These are phyloP conservation scores for Schizosaccharomyces pombe DNA, from an alignment of 805 yeast genomes.

Conservation along the genomic window ASM294v3 CU329670.1:4038001-4038500, in stretches of 20 bases:
- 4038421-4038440: constrained; percentile 68
- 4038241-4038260: constrained; percentile 31
- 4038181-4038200: constrained; percentile 15
- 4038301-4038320: constrained; percentile 49
- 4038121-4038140: background rate
- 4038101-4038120: background rate
- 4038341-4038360: constrained; percentile 14
- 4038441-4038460: constrained; percentile 42
- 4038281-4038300: constrained; percentile 55
- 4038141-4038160: constrained; percentile 9
- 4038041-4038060: no score
- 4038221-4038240: constrained; percentile 9
- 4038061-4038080: no score
- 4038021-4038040: no score
- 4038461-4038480: constrained; percentile 29
- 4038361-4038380: constrained; percentile 36
- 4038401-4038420: constrained; percentile 49
- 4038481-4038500: constrained; percentile 48
- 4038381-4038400: constrained; percentile 37
- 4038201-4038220: constrained; percentile 16
- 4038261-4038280: constrained; percentile 71
- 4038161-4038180: constrained; percentile 14
- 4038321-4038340: constrained; percentile 30
- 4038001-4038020: no score
- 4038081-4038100: no score